These are phyloP conservation scores for Xylariaceae sp. DNA, from an alignment of 2,329 filamentous ascomycete genomes.

Conservation along the genomic window DNA sequence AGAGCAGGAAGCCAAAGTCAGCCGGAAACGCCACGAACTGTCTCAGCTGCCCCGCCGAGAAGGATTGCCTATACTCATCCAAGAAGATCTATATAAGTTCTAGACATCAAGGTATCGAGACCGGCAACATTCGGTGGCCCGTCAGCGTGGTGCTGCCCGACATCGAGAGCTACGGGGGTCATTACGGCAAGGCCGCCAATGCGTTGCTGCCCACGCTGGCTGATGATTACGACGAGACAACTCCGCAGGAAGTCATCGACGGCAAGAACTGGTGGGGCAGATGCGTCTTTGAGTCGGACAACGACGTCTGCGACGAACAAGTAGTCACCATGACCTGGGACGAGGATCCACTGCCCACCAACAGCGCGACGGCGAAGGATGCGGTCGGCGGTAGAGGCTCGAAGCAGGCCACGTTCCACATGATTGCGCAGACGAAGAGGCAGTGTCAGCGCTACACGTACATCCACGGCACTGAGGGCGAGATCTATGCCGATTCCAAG, in stretches of 20 bases:
- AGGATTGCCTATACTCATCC: constrained; percentile 78
- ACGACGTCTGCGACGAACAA: constrained; percentile 92
- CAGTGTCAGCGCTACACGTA: constrained; percentile 82
- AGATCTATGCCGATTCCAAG: constrained; percentile 78
- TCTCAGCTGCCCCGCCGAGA: constrained; percentile 70
- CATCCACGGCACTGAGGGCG: constrained; percentile 81
- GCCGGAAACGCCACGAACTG: constrained; percentile 85
- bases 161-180: constrained; percentile 69
- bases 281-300: constrained; percentile 93
- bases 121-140: constrained; percentile 73
- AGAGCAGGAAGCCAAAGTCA: constrained; percentile 66
- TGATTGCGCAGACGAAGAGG: constrained; percentile 85
- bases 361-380: constrained; percentile 10
- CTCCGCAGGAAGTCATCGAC: constrained; percentile 42
- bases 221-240: constrained; percentile 50
- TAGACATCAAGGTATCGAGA: constrained; percentile 53
- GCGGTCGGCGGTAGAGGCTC: constrained; percentile 48
- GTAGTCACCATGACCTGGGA: constrained; percentile 85
- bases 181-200: constrained; percentile 33
- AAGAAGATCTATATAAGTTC: constrained; percentile 74
- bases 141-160: constrained; percentile 87
- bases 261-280: constrained; percentile 76
- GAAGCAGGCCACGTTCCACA: constrained; percentile 88
- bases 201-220: constrained; percentile 33
- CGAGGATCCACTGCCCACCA: constrained; percentile 50